Evolutionary conservation across 2,329 filamentous ascomycete genomes (phyloP).

Genomic region (Arthrobotrys megalospora): DNA sequence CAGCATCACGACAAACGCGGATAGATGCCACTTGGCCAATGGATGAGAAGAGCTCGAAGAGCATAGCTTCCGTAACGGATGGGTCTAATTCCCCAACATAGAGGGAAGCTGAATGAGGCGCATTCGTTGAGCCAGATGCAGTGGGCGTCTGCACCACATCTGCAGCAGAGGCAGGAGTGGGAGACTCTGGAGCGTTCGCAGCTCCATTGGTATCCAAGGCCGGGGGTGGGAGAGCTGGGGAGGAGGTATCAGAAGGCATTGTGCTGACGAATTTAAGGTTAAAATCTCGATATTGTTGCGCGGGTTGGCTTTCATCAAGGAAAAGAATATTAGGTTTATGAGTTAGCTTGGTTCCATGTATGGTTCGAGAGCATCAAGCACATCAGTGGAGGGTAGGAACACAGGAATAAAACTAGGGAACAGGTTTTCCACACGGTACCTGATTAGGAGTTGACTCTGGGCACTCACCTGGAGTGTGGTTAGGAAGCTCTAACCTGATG

Average conservation of each 20-base stretch:
- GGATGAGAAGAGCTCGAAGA: slow-evolving; percentile 99
- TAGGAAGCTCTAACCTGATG: not conserved
- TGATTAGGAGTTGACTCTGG: not conserved
- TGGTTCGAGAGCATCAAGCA: not conserved
- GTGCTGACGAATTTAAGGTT: slow-evolving; percentile 65
- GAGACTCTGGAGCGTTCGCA: slow-evolving; percentile 71
- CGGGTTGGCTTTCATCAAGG: slow-evolving; percentile 1
- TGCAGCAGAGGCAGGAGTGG: slow-evolving; percentile 76
- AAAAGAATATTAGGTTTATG: not conserved
- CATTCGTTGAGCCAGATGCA: slow-evolving; percentile 76
- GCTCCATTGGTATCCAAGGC: slow-evolving; percentile 81
- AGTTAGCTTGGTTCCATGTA: slow-evolving; percentile 6
- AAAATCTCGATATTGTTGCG: slow-evolving; percentile 3
- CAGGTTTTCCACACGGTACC: not conserved
- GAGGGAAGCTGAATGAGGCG: slow-evolving; percentile 90
- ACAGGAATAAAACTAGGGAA: not conserved
- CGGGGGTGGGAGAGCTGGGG: slow-evolving; percentile 77
- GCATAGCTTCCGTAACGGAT: slow-evolving; percentile 99
- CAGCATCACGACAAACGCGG: slow-evolving; percentile 98
- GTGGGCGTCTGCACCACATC: slow-evolving; percentile 70
- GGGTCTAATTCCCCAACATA: slow-evolving; percentile 99
- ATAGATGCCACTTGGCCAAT: slow-evolving; percentile 99
- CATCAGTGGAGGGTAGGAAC: not conserved
- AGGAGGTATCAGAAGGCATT: slow-evolving; percentile 75
- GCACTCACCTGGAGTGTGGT: not conserved